A percentile compares a stretch with the other conserved stretches of the same genome.
These are phyloP conservation scores for Macrolepiota dolichaula DNA, from an alignment of 768 basidiomycete genomes.

Conservation along the genomic window DNA sequence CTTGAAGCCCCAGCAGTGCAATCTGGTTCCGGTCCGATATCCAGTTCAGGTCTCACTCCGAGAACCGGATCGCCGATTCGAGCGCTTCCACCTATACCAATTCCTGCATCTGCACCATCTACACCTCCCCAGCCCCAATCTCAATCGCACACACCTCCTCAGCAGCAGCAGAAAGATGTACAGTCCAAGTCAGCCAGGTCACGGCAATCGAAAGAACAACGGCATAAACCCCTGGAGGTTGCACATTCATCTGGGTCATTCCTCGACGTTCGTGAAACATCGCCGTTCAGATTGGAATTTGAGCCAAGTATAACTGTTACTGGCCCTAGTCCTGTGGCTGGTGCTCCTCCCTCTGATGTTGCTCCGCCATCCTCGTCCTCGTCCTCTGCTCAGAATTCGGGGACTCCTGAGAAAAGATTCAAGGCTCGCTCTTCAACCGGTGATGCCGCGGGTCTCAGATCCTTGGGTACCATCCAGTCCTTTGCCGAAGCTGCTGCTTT, in stretches of 20 bases:
- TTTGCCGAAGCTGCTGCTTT: slow-evolving; percentile 10
- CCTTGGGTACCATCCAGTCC: background rate
- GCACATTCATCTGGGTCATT: slow-evolving; percentile 12
- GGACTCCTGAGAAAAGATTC: background rate
- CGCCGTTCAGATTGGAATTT: slow-evolving; percentile 46
- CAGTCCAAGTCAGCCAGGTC: background rate
- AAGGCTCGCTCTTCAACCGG: slow-evolving; percentile 3
- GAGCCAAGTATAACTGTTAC: slow-evolving; percentile 7
- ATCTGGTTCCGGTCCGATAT: background rate
- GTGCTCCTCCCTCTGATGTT: background rate
- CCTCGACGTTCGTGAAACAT: slow-evolving; percentile 36
- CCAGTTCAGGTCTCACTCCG: background rate
- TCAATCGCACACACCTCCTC: background rate
- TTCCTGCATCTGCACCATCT: background rate
- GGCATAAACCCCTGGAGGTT: background rate
- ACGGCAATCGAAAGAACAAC: background rate
- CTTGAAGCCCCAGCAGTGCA: too few species aligned
- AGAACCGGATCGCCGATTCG: background rate
- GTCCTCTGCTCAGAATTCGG: background rate
- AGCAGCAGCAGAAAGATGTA: background rate
- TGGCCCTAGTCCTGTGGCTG: background rate
- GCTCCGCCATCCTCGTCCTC: background rate
- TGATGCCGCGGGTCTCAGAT: slow-evolving; percentile 1
- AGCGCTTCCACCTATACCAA: slow-evolving; percentile 9
- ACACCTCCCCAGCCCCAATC: background rate